Evolutionary conservation across 2,329 filamentous ascomycete species (phyloP).

Genomic region (Aspergillus costaricaensis): DNA sequence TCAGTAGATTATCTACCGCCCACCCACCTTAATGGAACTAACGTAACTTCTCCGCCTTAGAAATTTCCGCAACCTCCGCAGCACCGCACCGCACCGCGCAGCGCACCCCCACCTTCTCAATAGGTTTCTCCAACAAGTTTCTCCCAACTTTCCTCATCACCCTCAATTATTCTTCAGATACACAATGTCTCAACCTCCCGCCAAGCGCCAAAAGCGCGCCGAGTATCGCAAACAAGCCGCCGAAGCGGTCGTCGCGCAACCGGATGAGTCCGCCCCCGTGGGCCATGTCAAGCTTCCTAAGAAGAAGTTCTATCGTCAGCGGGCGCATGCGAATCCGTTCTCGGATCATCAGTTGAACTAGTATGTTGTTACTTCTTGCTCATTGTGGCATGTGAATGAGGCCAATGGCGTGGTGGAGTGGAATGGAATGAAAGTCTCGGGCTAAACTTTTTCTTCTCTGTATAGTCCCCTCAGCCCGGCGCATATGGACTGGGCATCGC

Average conservation of each 20-base stretch:
- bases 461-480: constrained; percentile 73
- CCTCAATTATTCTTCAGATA: neutral
- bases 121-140: neutral
- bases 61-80: constrained; percentile 4
- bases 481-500: constrained; percentile 86
- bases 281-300: constrained; percentile 67
- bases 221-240: constrained; percentile 61
- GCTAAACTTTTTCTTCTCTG: neutral
- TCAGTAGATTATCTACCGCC: neutral
- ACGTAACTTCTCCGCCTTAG: neutral
- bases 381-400: neutral
- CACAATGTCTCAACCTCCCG: constrained; percentile 11
- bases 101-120: neutral
- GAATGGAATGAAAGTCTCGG: too few relatives aligned
- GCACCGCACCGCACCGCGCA: neutral
- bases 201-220: constrained; percentile 59
- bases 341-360: constrained; percentile 89
- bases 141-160: neutral
- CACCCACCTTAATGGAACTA: neutral
- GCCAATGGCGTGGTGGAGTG: neutral
- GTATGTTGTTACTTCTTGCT: constrained; percentile 55
- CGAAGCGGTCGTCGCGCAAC: constrained; percentile 24
- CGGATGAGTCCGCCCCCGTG: constrained; percentile 30
- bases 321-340: constrained; percentile 97
- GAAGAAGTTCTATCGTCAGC: constrained; percentile 95